Percentiles rank a stretch among this genome's conserved stretches.
phyloP scores from a whole-genome alignment of 352 stramenopile genomes.

The Phytophthora tubulina region DNA sequence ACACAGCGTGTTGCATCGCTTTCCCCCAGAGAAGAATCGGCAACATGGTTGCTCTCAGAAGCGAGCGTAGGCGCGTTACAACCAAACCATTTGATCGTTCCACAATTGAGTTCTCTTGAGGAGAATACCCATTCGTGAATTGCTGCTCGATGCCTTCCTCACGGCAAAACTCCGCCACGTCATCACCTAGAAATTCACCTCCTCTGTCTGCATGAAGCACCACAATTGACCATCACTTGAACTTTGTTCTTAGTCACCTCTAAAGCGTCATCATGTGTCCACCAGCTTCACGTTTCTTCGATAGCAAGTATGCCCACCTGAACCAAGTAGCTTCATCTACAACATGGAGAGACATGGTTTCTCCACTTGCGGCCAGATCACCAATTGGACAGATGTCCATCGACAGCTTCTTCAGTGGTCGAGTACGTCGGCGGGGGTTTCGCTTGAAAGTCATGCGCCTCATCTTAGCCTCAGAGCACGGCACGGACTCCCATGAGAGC shows the following conservation, averaged over 20 bases:
- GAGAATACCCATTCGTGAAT: neutral
- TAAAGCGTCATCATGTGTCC: neutral
- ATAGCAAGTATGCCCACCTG: neutral
- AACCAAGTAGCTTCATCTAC: neutral
- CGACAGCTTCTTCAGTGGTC: neutral
- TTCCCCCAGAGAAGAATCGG: neutral
- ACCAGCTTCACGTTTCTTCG: neutral
- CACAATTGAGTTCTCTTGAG: neutral
- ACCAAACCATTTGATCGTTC: neutral
- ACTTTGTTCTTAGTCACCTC: neutral
- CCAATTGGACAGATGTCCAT: neutral
- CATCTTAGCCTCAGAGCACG: neutral
- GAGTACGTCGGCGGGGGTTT: neutral
- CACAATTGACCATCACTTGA: neutral
- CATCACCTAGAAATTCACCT: neutral
- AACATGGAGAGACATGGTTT: neutral
- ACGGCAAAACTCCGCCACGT: too few species aligned
- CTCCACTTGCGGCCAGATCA: neutral
- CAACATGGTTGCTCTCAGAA: neutral
- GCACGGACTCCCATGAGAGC: neutral
- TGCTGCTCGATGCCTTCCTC: neutral
- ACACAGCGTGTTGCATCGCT: neutral
- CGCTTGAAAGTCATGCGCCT: slow-evolving; percentile 1
- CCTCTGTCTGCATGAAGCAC: neutral
- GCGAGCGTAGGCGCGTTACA: neutral